Evolutionary conservation across 1,284 basidiomycete species (phyloP).

Genomic region (Trichosporon ovoides): DNA sequence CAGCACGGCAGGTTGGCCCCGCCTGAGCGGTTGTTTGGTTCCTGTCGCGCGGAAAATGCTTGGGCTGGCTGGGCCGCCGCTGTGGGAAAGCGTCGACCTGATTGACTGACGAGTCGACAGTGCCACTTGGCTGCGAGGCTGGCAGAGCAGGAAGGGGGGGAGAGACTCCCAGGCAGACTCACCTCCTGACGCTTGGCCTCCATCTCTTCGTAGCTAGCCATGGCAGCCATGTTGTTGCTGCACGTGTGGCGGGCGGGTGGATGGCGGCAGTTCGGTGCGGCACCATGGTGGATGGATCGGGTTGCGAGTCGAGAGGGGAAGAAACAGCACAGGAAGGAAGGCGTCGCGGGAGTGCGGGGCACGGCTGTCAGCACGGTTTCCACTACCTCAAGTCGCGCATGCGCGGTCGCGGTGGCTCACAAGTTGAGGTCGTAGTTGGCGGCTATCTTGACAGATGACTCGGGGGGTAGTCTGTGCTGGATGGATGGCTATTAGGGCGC

Average conservation of each 20-base stretch:
- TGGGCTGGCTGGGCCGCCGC: background rate
- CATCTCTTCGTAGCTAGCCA: slow-evolving; percentile 39
- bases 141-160: background rate
- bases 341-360: background rate
- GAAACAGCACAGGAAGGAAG: background rate
- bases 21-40: no score
- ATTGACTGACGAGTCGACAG: background rate
- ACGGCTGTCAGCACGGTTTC: background rate
- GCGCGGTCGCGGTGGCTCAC: slow-evolving; percentile 12
- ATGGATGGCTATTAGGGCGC: background rate
- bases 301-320: background rate
- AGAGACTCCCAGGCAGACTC: slow-evolving; percentile 14
- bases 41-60: background rate
- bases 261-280: background rate
- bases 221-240: slow-evolving; percentile 5
- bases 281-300: slow-evolving; percentile 8
- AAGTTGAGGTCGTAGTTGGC: slow-evolving; percentile 6
- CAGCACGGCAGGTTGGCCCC: background rate
- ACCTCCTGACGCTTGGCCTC: slow-evolving; percentile 46
- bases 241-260: background rate
- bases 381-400: background rate
- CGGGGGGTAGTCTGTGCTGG: background rate
- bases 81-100: background rate
- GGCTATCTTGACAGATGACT: slow-evolving; percentile 14
- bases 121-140: background rate